A percentile compares a stretch with the other conserved stretches of the same genome.
Conservation (phyloP, 2,329 filamentous ascomycete species). For the Incumbomyces lentus region DNA sequence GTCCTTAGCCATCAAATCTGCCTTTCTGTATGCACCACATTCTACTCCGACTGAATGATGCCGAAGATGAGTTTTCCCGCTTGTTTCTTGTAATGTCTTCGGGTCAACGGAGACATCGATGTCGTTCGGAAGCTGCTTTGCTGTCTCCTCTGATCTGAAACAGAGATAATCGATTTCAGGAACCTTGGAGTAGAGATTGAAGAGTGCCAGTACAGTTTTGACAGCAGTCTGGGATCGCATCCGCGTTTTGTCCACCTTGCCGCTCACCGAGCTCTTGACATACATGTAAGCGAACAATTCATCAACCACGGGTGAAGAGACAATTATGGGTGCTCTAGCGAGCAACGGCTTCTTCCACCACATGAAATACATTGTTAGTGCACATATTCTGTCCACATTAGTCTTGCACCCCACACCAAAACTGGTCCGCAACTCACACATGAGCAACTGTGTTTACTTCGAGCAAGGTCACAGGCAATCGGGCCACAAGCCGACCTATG, state of each 20-base stretch:
- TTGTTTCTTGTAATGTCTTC: background rate
- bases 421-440: slow-evolving; percentile 12
- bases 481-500: slow-evolving; percentile 23
- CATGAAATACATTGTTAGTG: slow-evolving; percentile 25
- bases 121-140: background rate
- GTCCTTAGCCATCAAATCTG: background rate
- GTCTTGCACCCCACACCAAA: background rate
- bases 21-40: background rate
- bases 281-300: background rate
- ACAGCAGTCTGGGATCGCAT: background rate
- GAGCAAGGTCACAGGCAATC: slow-evolving; percentile 28
- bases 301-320: background rate
- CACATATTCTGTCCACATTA: slow-evolving; percentile 18
- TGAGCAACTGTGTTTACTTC: slow-evolving; percentile 25
- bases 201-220: background rate
- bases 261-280: background rate
- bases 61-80: background rate
- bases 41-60: background rate
- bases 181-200: background rate
- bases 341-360: slow-evolving; percentile 1
- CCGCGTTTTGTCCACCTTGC: background rate
- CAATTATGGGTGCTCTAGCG: background rate
- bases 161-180: background rate
- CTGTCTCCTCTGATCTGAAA: background rate
- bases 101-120: background rate